phyloP scores from a whole-genome alignment of 2,329 filamentous ascomycete species.

The Dactylellina parvicollis region DNA sequence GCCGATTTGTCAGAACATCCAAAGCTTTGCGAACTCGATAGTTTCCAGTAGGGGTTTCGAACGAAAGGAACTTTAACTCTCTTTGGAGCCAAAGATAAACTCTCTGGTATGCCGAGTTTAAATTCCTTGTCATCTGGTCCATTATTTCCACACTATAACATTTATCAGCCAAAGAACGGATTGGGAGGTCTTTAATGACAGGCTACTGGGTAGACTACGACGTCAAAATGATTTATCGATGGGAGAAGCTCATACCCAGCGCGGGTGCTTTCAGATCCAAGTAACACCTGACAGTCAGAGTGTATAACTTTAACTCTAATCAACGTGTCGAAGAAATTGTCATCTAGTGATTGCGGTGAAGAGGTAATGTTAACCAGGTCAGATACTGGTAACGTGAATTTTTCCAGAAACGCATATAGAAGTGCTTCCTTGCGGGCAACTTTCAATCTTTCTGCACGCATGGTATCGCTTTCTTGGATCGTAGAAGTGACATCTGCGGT shows the following conservation, averaged over 20 bases:
- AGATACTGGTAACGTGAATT: slow-evolving; percentile 85
- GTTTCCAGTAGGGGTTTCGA: slow-evolving; percentile 93
- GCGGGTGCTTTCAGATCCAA: slow-evolving; percentile 89
- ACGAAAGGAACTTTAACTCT: slow-evolving; percentile 88
- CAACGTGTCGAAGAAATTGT: slow-evolving; percentile 81
- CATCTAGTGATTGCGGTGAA: slow-evolving; percentile 82
- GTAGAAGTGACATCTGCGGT: slow-evolving; percentile 18
- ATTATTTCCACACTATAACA: slow-evolving; percentile 85
- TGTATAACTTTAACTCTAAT: slow-evolving; percentile 85
- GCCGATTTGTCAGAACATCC: slow-evolving; percentile 86
- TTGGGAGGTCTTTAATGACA: slow-evolving; percentile 8
- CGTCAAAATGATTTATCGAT: neutral
- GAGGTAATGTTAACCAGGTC: slow-evolving; percentile 80
- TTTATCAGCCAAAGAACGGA: neutral
- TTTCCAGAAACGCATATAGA: slow-evolving; percentile 77
- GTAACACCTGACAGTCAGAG: slow-evolving; percentile 84
- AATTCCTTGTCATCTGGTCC: slow-evolving; percentile 84
- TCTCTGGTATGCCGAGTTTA: slow-evolving; percentile 93
- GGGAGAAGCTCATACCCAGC: slow-evolving; percentile 50
- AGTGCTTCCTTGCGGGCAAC: slow-evolving; percentile 83
- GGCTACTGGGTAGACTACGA: slow-evolving; percentile 17
- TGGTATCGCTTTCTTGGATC: slow-evolving; percentile 28
- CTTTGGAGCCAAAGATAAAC: slow-evolving; percentile 94
- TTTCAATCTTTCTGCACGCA: slow-evolving; percentile 77
- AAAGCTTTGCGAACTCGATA: slow-evolving; percentile 83